Evolutionary conservation across 108 stramenopile species (phyloP).

Genomic region (Schizochytrium sp.): DNA sequence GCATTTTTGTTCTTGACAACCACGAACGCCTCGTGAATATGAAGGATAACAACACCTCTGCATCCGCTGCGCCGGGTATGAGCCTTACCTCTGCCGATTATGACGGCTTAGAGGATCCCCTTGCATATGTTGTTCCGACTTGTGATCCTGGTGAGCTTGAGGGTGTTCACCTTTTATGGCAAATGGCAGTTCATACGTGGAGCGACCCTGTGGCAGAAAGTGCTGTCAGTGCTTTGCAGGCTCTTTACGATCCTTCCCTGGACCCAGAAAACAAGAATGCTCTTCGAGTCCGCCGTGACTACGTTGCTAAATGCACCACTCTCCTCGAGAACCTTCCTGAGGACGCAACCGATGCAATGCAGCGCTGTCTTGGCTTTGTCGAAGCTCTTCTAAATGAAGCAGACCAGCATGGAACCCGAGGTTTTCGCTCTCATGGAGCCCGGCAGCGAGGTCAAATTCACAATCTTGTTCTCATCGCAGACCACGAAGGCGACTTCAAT

Average conservation of each 20-base stretch:
- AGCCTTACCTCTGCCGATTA: neutral
- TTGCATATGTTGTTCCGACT: constrained; percentile 17
- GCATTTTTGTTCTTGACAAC: constrained; percentile 23
- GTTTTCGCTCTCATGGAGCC: constrained; percentile 35
- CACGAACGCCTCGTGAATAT: neutral
- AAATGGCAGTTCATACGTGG: constrained; percentile 15
- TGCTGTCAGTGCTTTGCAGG: constrained; percentile 39
- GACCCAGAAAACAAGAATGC: neutral
- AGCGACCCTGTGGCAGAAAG: neutral
- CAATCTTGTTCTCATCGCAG: constrained; percentile 11
- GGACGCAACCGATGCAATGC: neutral
- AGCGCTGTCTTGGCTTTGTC: constrained; percentile 46
- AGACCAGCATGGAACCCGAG: constrained; percentile 18
- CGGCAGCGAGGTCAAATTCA: constrained; percentile 46
- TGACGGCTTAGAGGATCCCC: neutral
- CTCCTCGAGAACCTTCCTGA: constrained; percentile 15
- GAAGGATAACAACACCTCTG: neutral
- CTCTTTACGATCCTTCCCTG: constrained; percentile 33
- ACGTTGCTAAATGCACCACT: constrained; percentile 1
- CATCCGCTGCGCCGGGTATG: neutral
- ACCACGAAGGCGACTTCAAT: neutral
- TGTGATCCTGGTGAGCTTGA: constrained; percentile 34
- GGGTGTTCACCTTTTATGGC: constrained; percentile 21
- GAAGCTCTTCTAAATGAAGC: constrained; percentile 44
- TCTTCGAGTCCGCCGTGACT: neutral